These are phyloP conservation scores for Xylaria venustula DNA, from an alignment of 495 filamentous ascomycete genomes.

Conservation along the genomic window DNA sequence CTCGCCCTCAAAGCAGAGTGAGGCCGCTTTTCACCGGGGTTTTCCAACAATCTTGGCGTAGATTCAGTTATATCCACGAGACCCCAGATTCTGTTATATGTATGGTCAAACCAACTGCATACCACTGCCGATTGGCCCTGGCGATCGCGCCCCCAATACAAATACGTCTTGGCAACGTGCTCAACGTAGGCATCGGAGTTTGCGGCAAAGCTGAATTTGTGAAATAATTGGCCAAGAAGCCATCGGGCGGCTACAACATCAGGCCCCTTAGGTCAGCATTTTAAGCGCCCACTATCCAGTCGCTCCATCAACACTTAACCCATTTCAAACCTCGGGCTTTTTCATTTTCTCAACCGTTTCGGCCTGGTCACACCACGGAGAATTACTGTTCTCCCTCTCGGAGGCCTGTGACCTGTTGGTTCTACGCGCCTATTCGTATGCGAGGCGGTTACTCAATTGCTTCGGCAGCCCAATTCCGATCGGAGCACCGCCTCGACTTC, in stretches of 20 bases:
- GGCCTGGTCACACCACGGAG: not conserved
- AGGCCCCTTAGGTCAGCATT: not conserved
- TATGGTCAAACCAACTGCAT: not conserved
- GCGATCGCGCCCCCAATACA: not conserved
- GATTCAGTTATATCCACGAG: too few species aligned
- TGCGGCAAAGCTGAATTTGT: not conserved
- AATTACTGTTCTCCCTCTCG: not conserved
- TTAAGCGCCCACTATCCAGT: not conserved
- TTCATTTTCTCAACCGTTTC: not conserved
- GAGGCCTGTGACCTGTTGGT: not conserved
- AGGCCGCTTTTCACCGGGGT: too few species aligned
- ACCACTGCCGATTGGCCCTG: not conserved
- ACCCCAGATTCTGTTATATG: too few species aligned
- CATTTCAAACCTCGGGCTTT: not conserved
- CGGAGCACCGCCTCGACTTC: too few species aligned
- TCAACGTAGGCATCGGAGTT: not conserved
- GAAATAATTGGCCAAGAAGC: slow-evolving; percentile 4
- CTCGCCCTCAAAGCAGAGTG: too few species aligned
- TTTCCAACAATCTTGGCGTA: too few species aligned
- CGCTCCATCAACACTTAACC: not conserved
- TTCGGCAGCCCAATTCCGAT: not conserved
- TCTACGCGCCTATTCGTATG: not conserved
- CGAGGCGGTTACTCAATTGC: not conserved
- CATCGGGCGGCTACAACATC: slow-evolving; percentile 3
- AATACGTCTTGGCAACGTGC: not conserved